A percentile compares a stretch with the other conserved stretches of the same genome.
phyloP scores from a whole-genome alignment of 2,329 filamentous ascomycete species.

The Huntiella decipiens region DNA sequence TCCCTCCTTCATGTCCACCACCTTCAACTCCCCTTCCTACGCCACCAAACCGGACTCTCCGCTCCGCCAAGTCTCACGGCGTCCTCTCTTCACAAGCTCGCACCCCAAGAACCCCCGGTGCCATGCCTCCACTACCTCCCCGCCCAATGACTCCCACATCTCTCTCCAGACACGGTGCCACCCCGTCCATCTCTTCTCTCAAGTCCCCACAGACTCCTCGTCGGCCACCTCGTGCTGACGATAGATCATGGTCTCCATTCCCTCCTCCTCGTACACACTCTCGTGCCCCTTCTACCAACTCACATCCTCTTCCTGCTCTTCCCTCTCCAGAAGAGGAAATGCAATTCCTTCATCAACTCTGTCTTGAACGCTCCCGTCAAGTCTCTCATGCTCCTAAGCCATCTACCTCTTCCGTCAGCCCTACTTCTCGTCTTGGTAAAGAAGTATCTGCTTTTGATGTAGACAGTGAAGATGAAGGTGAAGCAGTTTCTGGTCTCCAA shows the following conservation, averaged over 20 bases:
- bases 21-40: slow-evolving; percentile 5
- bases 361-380: slow-evolving; percentile 1
- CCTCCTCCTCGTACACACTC: slow-evolving; percentile 1
- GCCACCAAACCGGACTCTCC: slow-evolving; percentile 2
- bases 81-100: slow-evolving; percentile 4
- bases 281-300: slow-evolving; percentile 1
- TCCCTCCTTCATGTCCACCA: slow-evolving; percentile 3
- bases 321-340: slow-evolving; percentile 6
- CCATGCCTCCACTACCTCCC: not conserved
- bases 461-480: slow-evolving; percentile 6
- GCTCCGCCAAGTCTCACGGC: slow-evolving; percentile 9
- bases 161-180: not conserved
- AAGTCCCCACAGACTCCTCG: slow-evolving; percentile 1
- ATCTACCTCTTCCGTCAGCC: not conserved
- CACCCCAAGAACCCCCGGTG: not conserved
- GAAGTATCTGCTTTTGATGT: slow-evolving; percentile 8
- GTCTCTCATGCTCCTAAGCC: not conserved
- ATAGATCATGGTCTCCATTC: slow-evolving; percentile 9
- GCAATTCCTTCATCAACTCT: slow-evolving; percentile 9
- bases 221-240: slow-evolving; percentile 5
- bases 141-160: slow-evolving; percentile 5
- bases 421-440: not conserved
- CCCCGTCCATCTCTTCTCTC: slow-evolving; percentile 6
- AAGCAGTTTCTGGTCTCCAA: slow-evolving; percentile 2
- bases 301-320: not conserved